phyloP scores from a whole-genome alignment of 352 stramenopile genomes.

The Globisporangium camurandrum region DNA sequence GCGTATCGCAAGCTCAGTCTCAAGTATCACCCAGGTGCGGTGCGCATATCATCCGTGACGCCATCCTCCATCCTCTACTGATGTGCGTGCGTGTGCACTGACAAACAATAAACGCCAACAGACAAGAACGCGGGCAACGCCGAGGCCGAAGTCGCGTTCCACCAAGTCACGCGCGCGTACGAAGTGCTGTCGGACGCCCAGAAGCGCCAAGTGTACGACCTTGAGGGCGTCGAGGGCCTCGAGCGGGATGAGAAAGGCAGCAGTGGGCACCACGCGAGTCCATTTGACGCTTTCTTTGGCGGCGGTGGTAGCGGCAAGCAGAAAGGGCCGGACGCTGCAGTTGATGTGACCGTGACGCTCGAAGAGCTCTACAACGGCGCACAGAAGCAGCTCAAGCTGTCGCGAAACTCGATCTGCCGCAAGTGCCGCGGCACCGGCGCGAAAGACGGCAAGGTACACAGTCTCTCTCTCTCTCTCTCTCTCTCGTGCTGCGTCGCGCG shows the following conservation, averaged over 20 bases:
- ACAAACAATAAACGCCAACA: not conserved
- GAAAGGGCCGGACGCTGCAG: constrained; percentile 61
- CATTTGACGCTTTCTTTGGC: constrained; percentile 78
- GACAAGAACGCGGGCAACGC: constrained; percentile 85
- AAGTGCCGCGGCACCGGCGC: constrained; percentile 78
- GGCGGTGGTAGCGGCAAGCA: constrained; percentile 51
- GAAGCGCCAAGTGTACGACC: constrained; percentile 89
- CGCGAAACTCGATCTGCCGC: constrained; percentile 74
- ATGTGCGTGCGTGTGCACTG: too few relatives aligned
- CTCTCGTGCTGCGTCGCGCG: too few relatives aligned
- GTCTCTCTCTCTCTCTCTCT: too few relatives aligned
- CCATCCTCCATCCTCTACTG: too few relatives aligned
- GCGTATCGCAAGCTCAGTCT: constrained; percentile 93
- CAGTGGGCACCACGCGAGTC: constrained; percentile 33
- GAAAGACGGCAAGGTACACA: constrained; percentile 73
- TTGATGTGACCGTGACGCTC: constrained; percentile 73
- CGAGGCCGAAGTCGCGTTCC: constrained; percentile 83
- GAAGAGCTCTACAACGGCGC: constrained; percentile 85
- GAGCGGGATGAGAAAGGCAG: constrained; percentile 58
- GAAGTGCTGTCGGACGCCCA: constrained; percentile 87
- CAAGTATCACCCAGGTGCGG: constrained; percentile 91
- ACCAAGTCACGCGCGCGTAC: constrained; percentile 87
- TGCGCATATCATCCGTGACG: too few relatives aligned
- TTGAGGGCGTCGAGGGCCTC: constrained; percentile 87
- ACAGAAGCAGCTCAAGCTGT: constrained; percentile 61